Percentiles rank a stretch among this genome's conserved stretches.
phyloP scores from a whole-genome alignment of 1,284 basidiomycete genomes.

The Singerocomus inundabilis region DNA sequence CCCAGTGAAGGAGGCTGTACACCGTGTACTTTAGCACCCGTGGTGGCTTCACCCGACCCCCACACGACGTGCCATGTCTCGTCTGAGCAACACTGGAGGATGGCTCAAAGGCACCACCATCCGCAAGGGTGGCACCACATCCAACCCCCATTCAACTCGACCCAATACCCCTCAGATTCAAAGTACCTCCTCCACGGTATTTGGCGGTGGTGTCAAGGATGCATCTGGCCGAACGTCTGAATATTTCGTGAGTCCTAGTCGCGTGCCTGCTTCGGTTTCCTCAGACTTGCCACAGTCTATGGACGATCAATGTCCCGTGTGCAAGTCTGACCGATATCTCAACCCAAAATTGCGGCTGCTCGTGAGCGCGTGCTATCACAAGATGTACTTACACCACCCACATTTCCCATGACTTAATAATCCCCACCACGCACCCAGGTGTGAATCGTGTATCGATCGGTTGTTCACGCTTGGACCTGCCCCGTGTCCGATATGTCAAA shows the following conservation, averaged over 20 bases:
- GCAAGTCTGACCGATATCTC: constrained; percentile 94
- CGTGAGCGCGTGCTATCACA: constrained; percentile 97
- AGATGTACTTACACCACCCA: constrained; percentile 65
- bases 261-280: neutral
- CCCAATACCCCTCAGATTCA: constrained; percentile 68
- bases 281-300: constrained; percentile 58
- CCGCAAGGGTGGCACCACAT: constrained; percentile 57
- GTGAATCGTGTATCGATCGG: constrained; percentile 96
- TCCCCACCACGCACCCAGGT: constrained; percentile 52
- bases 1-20: neutral
- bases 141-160: constrained; percentile 48
- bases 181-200: constrained; percentile 67
- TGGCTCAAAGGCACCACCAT: constrained; percentile 75
- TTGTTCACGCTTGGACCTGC: constrained; percentile 95
- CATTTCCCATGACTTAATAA: constrained; percentile 11
- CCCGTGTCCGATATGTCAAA: constrained; percentile 92
- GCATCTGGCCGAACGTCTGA: constrained; percentile 74
- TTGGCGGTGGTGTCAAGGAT: constrained; percentile 80
- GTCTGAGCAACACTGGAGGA: constrained; percentile 32
- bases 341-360: constrained; percentile 93
- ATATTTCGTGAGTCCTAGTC: constrained; percentile 58
- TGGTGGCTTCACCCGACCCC: too few species aligned
- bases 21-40: too few species aligned
- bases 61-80: constrained; percentile 24
- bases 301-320: constrained; percentile 95